These are phyloP conservation scores for Parathielavia appendiculata DNA, from an alignment of 495 filamentous ascomycete species.

Conservation along the genomic window DNA sequence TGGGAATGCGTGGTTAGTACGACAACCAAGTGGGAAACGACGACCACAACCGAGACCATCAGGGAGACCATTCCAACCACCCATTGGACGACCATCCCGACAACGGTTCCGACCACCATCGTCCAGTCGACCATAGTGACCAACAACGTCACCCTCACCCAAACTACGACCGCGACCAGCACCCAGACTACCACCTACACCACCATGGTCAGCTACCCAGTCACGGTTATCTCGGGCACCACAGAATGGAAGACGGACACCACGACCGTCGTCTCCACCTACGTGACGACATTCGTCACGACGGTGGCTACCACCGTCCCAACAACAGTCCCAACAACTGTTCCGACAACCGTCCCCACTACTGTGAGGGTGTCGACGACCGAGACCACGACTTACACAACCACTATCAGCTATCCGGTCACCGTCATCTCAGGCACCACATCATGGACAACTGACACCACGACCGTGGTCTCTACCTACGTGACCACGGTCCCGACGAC, in stretches of 20 bases:
- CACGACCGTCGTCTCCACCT: slow-evolving; percentile 3
- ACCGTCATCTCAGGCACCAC: slow-evolving; percentile 15
- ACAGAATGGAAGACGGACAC: slow-evolving; percentile 10
- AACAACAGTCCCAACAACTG: background rate
- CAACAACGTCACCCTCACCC: background rate
- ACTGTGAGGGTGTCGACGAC: slow-evolving; percentile 14
- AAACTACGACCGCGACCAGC: slow-evolving; percentile 11
- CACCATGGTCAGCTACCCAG: slow-evolving; percentile 11
- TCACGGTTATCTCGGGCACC: slow-evolving; percentile 11
- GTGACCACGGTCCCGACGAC: slow-evolving; percentile 3
- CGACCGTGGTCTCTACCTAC: slow-evolving; percentile 2
- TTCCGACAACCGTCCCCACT: slow-evolving; percentile 1
- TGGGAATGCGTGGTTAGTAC: slow-evolving; percentile 22
- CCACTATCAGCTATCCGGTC: slow-evolving; percentile 12
- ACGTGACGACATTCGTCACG: background rate
- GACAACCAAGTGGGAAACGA: slow-evolving; percentile 25
- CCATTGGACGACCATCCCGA: slow-evolving; percentile 11
- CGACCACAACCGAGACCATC: slow-evolving; percentile 20
- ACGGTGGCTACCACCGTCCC: slow-evolving; percentile 7
- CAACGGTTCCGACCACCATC: slow-evolving; percentile 10
- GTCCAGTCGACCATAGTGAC: slow-evolving; percentile 1
- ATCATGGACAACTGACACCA: background rate
- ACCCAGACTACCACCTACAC: slow-evolving; percentile 6
- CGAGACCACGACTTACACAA: background rate
- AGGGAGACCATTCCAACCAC: slow-evolving; percentile 18